phyloP scores from a whole-genome alignment of 2,329 filamentous ascomycete genomes.

The Aspergillus sp. region DNA sequence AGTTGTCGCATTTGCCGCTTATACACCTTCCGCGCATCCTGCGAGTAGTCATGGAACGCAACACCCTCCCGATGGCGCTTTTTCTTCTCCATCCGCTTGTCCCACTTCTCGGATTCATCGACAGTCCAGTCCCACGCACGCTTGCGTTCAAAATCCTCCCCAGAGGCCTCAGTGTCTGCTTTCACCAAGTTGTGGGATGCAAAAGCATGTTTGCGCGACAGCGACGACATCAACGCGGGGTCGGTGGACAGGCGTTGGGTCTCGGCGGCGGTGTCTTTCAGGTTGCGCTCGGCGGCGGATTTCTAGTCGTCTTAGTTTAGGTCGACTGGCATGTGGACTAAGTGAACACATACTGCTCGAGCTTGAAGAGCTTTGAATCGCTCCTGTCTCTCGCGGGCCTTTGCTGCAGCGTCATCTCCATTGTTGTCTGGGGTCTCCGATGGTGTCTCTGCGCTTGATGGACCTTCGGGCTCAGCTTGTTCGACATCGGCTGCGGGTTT shows the following conservation, averaged over 20 bases:
- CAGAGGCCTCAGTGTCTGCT: constrained; percentile 73
- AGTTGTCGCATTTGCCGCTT: constrained; percentile 78
- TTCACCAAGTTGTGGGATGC: constrained; percentile 89
- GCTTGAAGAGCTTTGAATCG: constrained; percentile 83
- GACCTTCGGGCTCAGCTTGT: constrained; percentile 5
- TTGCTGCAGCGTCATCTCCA: constrained; percentile 19
- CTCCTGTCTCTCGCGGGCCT: constrained; percentile 56
- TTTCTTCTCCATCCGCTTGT: constrained; percentile 81
- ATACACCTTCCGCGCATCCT: constrained; percentile 86
- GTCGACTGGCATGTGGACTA: background rate
- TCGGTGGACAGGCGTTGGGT: constrained; percentile 70
- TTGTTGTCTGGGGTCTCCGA: too few species aligned
- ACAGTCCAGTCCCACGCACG: constrained; percentile 98
- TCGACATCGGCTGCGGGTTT: constrained; percentile 6
- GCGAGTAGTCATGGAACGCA: constrained; percentile 79
- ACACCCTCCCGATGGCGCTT: constrained; percentile 70
- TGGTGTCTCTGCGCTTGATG: too few species aligned
- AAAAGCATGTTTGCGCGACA: constrained; percentile 79
- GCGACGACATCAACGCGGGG: constrained; percentile 62
- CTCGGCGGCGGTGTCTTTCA: constrained; percentile 76
- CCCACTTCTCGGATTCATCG: constrained; percentile 91
- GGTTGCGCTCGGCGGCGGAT: constrained; percentile 46
- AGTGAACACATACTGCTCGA: constrained; percentile 47
- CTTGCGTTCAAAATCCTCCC: constrained; percentile 94
- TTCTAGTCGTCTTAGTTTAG: constrained; percentile 26